Conservation (phyloP, 768 basidiomycete species). For the Trametes coccinea region DNA sequence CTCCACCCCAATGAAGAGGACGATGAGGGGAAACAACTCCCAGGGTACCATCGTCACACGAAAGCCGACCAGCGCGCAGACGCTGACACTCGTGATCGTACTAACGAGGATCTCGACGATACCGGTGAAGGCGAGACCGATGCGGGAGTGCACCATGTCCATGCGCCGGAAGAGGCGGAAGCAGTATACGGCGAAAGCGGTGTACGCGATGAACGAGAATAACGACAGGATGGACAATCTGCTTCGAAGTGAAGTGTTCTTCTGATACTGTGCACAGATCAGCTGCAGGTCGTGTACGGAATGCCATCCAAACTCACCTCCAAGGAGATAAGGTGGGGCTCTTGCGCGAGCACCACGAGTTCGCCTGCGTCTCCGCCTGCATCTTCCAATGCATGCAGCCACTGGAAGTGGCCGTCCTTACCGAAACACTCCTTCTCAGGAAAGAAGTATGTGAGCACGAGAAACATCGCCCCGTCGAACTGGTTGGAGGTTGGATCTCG, state of each 20-base stretch:
- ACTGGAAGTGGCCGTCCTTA: constrained; percentile 59
- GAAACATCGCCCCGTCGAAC: constrained; percentile 65
- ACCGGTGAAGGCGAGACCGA: constrained; percentile 92
- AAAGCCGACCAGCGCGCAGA: constrained; percentile 88
- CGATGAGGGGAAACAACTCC: constrained; percentile 90
- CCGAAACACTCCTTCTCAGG: constrained; percentile 70
- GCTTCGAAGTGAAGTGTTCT: constrained; percentile 45
- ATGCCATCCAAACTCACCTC: constrained; percentile 36
- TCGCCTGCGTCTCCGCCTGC: constrained; percentile 39
- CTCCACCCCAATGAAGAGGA: constrained; percentile 93
- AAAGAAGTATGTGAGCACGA: constrained; percentile 84
- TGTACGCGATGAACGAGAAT: constrained; percentile 76
- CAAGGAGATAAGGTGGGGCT: constrained; percentile 46
- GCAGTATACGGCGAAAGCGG: constrained; percentile 74
- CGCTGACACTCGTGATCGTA: constrained; percentile 91
- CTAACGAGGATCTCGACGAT: constrained; percentile 89
- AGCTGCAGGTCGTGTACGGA: background rate
- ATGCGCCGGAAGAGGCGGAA: constrained; percentile 73
- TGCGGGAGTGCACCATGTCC: constrained; percentile 84
- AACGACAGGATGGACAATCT: constrained; percentile 63
- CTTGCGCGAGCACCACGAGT: constrained; percentile 42
- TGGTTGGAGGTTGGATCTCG: constrained; percentile 50
- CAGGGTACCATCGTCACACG: constrained; percentile 88
- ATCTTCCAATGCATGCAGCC: constrained; percentile 57
- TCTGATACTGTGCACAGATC: constrained; percentile 48